Percentiles rank a stretch among this genome's conserved stretches.
These are phyloP conservation scores for Nephelium lappaceum DNA, from an alignment of 345 rosid genomes.

Conservation along the genomic window DNA sequence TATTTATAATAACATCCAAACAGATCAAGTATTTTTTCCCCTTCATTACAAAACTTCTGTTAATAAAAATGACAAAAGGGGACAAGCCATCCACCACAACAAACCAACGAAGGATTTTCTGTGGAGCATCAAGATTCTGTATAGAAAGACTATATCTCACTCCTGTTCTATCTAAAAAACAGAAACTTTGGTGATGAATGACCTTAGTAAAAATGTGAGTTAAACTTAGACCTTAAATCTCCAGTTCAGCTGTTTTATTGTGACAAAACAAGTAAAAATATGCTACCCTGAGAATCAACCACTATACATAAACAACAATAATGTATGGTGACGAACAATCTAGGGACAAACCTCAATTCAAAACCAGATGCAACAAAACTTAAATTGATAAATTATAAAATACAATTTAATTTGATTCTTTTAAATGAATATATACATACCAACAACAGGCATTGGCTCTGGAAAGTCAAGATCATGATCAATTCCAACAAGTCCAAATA, in stretches of 20 bases:
- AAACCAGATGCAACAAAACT: neutral
- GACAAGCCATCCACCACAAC: neutral
- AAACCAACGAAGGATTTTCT: neutral
- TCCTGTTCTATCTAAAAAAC: neutral
- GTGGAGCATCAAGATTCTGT: neutral
- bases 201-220: neutral
- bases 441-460: slow-evolving; percentile 96
- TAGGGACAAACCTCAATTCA: neutral
- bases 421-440: slow-evolving; percentile 40
- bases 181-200: neutral
- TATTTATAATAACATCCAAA: neutral
- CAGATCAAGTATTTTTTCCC: neutral
- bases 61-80: neutral
- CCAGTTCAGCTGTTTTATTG: neutral
- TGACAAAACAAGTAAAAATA: neutral
- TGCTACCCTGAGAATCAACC: neutral
- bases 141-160: neutral
- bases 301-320: neutral
- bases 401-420: neutral
- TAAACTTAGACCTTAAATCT: neutral
- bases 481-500: slow-evolving; percentile 92
- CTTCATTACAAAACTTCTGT: neutral
- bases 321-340: neutral
- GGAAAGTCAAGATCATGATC: slow-evolving; percentile 99
- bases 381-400: neutral